These are phyloP conservation scores for apple (Malus domestica) DNA, from an alignment of 306 rosid species.

Conservation along the genomic window ASM211411v1 NC_041805.1:3591501-3592000, in stretches of 20 bases:
- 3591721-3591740: constrained; percentile 60
- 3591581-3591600: background rate
- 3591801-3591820: constrained; percentile 56
- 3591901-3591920: constrained; percentile 55
- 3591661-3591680: constrained; percentile 7
- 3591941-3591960: constrained; percentile 87
- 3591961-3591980: constrained; percentile 99
- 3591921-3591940: constrained; percentile 92
- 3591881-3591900: background rate
- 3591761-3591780: constrained; percentile 10
- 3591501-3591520: background rate
- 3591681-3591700: constrained; percentile 14
- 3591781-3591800: constrained; percentile 67
- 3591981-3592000: constrained; percentile 84
- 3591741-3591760: constrained; percentile 55
- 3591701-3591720: constrained; percentile 61
- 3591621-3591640: background rate
- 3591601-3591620: background rate
- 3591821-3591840: constrained; percentile 48
- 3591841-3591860: background rate
- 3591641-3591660: background rate
- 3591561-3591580: background rate
- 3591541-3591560: background rate
- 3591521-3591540: background rate
- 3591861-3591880: background rate